Evolutionary conservation across 805 yeast species (phyloP).

Genomic region (Yamadazyma nakazawae): DNA sequence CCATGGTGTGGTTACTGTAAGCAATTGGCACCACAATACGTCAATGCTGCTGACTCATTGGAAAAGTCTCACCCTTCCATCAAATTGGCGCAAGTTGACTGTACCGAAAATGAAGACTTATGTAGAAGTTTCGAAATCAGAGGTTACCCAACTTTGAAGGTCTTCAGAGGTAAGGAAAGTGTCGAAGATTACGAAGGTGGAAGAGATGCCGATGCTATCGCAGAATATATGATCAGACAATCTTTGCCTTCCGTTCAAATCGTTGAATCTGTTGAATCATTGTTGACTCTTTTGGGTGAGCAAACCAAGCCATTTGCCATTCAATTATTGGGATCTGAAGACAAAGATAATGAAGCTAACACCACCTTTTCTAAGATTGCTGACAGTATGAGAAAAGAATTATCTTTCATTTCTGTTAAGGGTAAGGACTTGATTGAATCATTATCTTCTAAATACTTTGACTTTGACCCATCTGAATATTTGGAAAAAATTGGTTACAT

Average conservation of each 20-base stretch:
- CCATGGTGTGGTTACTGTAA: constrained; percentile 99
- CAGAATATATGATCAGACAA: constrained; percentile 75
- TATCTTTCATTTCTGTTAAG: constrained; percentile 48
- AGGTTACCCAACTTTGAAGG: constrained; percentile 85
- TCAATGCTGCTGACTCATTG: constrained; percentile 66
- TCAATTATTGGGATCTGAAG: constrained; percentile 43
- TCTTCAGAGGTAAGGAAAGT: constrained; percentile 56
- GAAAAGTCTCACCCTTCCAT: constrained; percentile 52
- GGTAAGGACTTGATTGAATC: constrained; percentile 39
- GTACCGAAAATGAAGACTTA: constrained; percentile 72
- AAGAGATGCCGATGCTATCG: constrained; percentile 77
- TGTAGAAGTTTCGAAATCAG: constrained; percentile 65
- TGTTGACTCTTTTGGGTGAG: constrained; percentile 48
- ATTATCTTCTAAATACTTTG: constrained; percentile 32
- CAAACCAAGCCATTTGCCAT: constrained; percentile 55
- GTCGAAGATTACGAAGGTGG: constrained; percentile 77
- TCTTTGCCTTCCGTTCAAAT: constrained; percentile 63
- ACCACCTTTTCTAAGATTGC: constrained; percentile 65
- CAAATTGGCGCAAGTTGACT: constrained; percentile 79
- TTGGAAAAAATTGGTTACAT: constrained; percentile 26
- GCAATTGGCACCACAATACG: constrained; percentile 75
- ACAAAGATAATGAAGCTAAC: constrained; percentile 31
- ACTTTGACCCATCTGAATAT: constrained; percentile 27
- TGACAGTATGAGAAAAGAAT: constrained; percentile 56
- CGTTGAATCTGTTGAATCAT: constrained; percentile 43